These are phyloP conservation scores for Xylaria sp. DNA, from an alignment of 2,329 filamentous ascomycete genomes.

Conservation along the genomic window DNA sequence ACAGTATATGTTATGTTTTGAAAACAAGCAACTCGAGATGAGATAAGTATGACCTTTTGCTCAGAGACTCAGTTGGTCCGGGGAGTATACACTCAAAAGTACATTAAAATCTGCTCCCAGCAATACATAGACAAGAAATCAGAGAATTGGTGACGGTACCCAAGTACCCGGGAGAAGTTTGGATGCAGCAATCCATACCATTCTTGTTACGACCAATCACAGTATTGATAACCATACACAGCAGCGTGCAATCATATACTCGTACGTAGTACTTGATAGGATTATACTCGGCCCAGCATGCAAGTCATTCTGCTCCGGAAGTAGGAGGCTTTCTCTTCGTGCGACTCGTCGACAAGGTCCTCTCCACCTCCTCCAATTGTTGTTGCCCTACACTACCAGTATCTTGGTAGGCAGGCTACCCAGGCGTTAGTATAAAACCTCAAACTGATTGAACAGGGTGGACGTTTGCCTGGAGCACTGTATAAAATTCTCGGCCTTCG, in stretches of 20 bases:
- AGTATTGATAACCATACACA: neutral
- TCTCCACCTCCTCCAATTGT: neutral
- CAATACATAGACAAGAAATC: neutral
- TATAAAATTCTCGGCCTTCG: neutral
- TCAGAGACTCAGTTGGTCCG: too few relatives aligned
- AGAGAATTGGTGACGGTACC: neutral
- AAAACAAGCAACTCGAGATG: neutral
- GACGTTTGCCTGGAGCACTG: too few relatives aligned
- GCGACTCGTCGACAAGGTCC: neutral
- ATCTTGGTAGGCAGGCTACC: neutral
- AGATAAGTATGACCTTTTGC: too few relatives aligned
- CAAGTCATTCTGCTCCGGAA: neutral
- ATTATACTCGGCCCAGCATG: neutral
- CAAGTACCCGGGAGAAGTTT: neutral
- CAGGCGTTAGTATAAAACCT: neutral
- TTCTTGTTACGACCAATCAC: slow-evolving; percentile 13
- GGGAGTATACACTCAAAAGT: too few relatives aligned
- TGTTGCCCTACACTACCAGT: neutral
- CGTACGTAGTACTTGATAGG: slow-evolving; percentile 12
- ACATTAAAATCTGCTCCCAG: too few relatives aligned
- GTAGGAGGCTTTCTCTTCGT: neutral
- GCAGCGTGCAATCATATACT: neutral
- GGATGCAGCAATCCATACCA: neutral
- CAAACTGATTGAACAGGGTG: too few relatives aligned
- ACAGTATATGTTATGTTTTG: neutral